Percentiles rank a stretch among this genome's conserved stretches.
Conservation (phyloP, 768 basidiomycete species). For the Xanthoconium purpureum region DNA sequence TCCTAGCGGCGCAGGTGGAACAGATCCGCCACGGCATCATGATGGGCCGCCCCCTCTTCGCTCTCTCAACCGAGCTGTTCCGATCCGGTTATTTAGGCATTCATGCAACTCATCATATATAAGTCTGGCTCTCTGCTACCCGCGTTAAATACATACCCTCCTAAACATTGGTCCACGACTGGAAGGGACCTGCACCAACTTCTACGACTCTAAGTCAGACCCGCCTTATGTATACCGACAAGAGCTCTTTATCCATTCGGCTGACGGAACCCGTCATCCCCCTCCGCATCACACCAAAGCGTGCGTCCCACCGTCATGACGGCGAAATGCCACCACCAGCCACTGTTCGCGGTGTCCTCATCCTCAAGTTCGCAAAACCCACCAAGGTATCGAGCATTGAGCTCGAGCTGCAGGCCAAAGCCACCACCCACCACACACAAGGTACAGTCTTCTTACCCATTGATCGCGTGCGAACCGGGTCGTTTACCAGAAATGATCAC, state of each 20-base stretch:
- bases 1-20: too few species aligned
- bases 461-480: neutral
- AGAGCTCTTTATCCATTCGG: conserved; percentile 51
- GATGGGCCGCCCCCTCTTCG: too few species aligned
- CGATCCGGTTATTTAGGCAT: too few species aligned
- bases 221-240: conserved; percentile 21
- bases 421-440: conserved; percentile 79
- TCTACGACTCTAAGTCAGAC: neutral
- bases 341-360: conserved; percentile 63
- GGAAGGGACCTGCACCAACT: neutral
- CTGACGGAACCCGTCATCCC: conserved; percentile 76
- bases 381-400: conserved; percentile 85
- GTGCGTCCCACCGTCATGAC: conserved; percentile 18
- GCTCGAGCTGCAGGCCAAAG: conserved; percentile 70
- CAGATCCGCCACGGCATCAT: too few species aligned
- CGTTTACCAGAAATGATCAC: neutral
- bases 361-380: conserved; percentile 65
- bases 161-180: neutral
- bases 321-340: conserved; percentile 51
- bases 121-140: too few species aligned
- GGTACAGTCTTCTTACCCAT: conserved; percentile 44
- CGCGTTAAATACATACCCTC: too few species aligned
- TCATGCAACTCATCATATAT: too few species aligned
- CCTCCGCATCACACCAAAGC: conserved; percentile 46
- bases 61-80: too few species aligned